A percentile compares a stretch with the other conserved stretches of the same genome.
Evolutionary conservation across 2,329 filamentous ascomycete genomes (phyloP).

Genomic region (Colletotrichum filicis): DNA sequence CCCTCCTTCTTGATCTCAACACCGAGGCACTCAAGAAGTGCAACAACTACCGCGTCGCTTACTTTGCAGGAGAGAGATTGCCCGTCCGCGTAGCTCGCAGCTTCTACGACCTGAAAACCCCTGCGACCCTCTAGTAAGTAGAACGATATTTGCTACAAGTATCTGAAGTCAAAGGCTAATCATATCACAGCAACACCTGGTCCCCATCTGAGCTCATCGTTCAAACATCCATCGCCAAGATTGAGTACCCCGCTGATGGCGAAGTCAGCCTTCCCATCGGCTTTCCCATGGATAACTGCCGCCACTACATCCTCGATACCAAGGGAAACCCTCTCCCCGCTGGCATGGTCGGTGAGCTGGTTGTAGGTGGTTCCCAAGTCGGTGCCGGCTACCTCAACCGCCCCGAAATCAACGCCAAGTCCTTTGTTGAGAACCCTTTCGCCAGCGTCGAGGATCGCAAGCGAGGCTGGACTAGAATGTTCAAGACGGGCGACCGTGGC

Average conservation of each 20-base stretch:
- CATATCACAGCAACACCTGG: not conserved
- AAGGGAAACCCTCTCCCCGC: conserved; percentile 43
- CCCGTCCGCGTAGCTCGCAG: conserved; percentile 38
- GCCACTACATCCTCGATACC: conserved; percentile 52
- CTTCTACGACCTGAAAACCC: conserved; percentile 39
- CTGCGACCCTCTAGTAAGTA: conserved; percentile 23
- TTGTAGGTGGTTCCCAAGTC: conserved; percentile 41
- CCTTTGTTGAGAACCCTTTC: conserved; percentile 32
- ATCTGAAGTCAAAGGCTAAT: not conserved
- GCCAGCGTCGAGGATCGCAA: conserved; percentile 38
- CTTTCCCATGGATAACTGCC: conserved; percentile 41
- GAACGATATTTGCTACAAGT: not conserved
- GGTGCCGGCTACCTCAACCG: not conserved
- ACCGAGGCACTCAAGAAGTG: conserved; percentile 36
- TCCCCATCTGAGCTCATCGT: conserved; percentile 37
- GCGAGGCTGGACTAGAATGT: conserved; percentile 48
- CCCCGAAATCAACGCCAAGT: not conserved
- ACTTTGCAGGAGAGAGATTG: conserved; percentile 39
- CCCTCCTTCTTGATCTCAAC: conserved; percentile 39
- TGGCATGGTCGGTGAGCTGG: conserved; percentile 54
- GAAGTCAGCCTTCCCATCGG: conserved; percentile 38
- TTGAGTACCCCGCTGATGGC: conserved; percentile 34
- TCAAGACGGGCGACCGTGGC: conserved; percentile 54
- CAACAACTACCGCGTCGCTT: conserved; percentile 38
- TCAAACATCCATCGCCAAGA: conserved; percentile 38